These are phyloP conservation scores for Rhytidiadelphus loreus DNA, from an alignment of 225 moss, liverwort and hornwort genomes.

Conservation along the genomic window DNA sequence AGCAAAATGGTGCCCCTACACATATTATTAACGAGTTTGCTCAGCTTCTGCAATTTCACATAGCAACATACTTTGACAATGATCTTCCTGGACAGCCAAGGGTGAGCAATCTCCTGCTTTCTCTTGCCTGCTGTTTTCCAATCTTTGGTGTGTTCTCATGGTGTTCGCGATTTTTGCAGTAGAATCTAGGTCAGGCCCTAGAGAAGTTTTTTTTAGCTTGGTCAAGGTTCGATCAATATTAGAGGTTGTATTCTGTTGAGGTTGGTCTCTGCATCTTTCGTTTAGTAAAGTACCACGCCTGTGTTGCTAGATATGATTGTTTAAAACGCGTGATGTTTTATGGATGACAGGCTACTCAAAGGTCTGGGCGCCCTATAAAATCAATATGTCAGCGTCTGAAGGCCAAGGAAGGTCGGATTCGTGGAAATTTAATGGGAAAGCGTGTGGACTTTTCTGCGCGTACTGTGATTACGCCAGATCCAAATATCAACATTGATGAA, in stretches of 20 bases:
- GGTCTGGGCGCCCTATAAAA: constrained; percentile 98
- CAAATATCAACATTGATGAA: constrained; percentile 99
- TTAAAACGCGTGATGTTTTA: background rate
- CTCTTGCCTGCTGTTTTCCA: background rate
- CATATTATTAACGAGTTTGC: constrained; percentile 99
- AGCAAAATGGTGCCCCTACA: constrained; percentile 97
- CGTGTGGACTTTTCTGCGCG: constrained; percentile 99
- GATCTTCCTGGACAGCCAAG: constrained; percentile 98
- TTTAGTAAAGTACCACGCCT: background rate
- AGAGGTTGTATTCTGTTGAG: background rate
- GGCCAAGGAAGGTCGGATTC: constrained; percentile 97
- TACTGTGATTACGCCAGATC: constrained; percentile 98
- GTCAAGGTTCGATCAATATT: background rate
- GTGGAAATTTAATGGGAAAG: constrained; percentile 98
- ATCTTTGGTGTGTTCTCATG: background rate
- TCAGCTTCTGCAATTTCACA: constrained; percentile 96
- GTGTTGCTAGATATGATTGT: background rate
- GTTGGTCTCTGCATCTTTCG: background rate
- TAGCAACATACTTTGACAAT: constrained; percentile 98
- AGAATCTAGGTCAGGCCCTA: background rate
- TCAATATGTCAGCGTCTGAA: constrained; percentile 97
- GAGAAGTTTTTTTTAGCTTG: background rate
- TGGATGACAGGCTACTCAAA: constrained; percentile 72
- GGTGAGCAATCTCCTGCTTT: constrained; percentile 24
- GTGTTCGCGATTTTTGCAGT: background rate